Evolutionary conservation across 2,329 filamentous ascomycete genomes (phyloP).

Genomic region (Cladosporium oxysporum): DNA sequence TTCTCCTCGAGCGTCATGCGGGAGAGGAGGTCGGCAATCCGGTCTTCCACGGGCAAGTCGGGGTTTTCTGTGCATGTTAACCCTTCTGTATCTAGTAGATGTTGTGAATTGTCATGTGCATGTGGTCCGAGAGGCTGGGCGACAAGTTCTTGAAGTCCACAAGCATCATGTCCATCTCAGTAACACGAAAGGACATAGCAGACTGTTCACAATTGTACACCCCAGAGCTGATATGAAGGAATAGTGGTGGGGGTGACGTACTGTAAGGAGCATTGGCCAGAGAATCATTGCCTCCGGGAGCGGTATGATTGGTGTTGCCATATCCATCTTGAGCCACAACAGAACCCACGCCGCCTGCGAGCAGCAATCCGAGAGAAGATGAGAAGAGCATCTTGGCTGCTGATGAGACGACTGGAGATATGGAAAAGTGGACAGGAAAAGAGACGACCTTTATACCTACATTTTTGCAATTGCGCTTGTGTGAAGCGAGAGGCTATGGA

Average conservation of each 20-base stretch:
- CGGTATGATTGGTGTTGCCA: constrained; percentile 19
- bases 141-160: neutral
- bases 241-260: neutral
- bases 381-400: neutral
- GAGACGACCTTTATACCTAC: constrained; percentile 7
- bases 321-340: constrained; percentile 8
- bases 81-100: no score
- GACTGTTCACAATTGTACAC: neutral
- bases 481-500: constrained; percentile 4
- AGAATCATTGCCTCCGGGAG: constrained; percentile 22
- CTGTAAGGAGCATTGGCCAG: constrained; percentile 43
- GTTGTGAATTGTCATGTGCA: neutral
- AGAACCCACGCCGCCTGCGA: neutral
- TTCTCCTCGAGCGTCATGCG: constrained; percentile 77
- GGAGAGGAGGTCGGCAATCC: constrained; percentile 67
- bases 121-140: neutral
- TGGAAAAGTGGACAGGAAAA: neutral
- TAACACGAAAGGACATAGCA: neutral
- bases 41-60: constrained; percentile 61
- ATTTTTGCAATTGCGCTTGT: neutral
- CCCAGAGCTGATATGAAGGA: neutral
- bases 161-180: neutral
- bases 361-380: neutral
- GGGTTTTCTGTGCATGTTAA: constrained; percentile 62
- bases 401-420: neutral